Evolutionary conservation across 495 filamentous ascomycete species (phyloP).

Genomic region (Amniculicola lignicola): DNA sequence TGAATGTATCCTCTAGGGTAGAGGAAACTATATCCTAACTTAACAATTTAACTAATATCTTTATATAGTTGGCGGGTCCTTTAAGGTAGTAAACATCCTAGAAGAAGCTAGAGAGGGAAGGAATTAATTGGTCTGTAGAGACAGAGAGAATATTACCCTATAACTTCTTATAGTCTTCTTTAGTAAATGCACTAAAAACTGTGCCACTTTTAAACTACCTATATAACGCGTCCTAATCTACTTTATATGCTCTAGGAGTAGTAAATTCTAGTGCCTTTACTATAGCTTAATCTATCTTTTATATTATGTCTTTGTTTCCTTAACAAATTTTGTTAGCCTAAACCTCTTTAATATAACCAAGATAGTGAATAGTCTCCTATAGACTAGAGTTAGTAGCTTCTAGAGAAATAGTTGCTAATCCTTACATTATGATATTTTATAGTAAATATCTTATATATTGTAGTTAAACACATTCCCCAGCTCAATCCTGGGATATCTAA

Average conservation of each 20-base stretch:
- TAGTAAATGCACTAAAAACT: constrained; percentile 5
- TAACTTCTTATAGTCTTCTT: neutral
- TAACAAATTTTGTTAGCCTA: neutral
- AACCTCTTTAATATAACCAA: no score
- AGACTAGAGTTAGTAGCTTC: neutral
- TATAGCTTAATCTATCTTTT: constrained; percentile 1
- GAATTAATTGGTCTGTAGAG: constrained; percentile 6
- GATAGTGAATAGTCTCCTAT: constrained; percentile 1
- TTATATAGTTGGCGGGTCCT: constrained; percentile 4
- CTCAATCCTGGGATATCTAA: no score
- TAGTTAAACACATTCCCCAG: no score
- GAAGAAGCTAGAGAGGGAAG: constrained; percentile 8
- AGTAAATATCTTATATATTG: no score
- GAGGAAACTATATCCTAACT: neutral
- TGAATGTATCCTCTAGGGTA: constrained; percentile 1
- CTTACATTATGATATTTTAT: no score
- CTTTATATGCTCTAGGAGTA: neutral
- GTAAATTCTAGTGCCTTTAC: constrained; percentile 11
- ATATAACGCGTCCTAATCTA: neutral
- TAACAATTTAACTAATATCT: neutral
- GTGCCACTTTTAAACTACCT: neutral
- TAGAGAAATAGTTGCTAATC: no score
- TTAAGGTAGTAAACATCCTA: constrained; percentile 2
- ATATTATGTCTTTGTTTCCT: neutral
- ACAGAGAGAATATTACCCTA: neutral